These are phyloP conservation scores for Hypomyces rosellus DNA, from an alignment of 2,329 filamentous ascomycete genomes.

Conservation along the genomic window DNA sequence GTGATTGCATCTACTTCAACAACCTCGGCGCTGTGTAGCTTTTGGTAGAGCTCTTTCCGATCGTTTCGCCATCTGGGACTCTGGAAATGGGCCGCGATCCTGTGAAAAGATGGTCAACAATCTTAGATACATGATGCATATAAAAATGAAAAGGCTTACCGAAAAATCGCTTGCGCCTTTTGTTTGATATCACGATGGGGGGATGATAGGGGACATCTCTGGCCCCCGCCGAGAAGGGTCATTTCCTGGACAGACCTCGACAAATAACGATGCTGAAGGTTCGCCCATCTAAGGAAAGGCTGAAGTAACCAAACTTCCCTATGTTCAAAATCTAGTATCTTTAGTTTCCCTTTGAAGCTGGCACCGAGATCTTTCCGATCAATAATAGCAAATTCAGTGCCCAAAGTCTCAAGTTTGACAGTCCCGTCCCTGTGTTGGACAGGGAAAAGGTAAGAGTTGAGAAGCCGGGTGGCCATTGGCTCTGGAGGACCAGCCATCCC, in stretches of 20 bases:
- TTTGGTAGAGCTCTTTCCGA: background rate
- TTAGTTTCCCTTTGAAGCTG: background rate
- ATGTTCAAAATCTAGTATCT: background rate
- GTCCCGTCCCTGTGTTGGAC: background rate
- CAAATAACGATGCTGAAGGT: background rate
- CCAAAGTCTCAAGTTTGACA: background rate
- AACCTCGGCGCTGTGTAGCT: background rate
- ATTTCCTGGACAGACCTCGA: background rate
- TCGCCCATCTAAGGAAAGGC: background rate
- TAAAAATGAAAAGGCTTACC: background rate
- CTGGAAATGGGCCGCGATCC: background rate
- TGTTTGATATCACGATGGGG: background rate
- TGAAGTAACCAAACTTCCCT: background rate
- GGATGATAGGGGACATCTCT: background rate
- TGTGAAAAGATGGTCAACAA: background rate
- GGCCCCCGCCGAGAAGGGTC: background rate
- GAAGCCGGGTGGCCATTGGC: background rate
- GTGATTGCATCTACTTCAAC: background rate
- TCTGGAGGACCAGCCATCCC: background rate
- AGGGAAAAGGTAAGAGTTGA: background rate
- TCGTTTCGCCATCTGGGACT: background rate
- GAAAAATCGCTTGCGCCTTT: background rate
- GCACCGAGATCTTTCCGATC: background rate
- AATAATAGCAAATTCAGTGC: background rate
- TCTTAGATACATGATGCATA: background rate